Evolutionary conservation across 768 basidiomycete genomes (phyloP).

Genomic region (Baorangia bicolor): DNA sequence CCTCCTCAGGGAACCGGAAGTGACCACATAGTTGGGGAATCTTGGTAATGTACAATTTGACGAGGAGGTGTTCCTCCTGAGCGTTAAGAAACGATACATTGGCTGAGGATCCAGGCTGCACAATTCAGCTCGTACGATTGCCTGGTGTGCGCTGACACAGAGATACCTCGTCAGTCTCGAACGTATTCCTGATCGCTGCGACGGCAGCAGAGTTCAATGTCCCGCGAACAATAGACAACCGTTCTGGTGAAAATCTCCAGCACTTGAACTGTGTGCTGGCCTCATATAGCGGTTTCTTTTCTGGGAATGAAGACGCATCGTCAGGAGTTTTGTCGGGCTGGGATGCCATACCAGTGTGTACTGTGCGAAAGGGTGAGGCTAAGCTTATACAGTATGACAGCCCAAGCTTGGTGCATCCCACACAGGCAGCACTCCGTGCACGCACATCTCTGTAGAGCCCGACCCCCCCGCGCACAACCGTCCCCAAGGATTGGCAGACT

Average conservation of each 20-base stretch:
- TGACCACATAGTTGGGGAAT: constrained; percentile 81
- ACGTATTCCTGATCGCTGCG: constrained; percentile 68
- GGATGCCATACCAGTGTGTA: not conserved
- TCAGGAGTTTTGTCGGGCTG: too few relatives aligned
- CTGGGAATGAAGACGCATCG: not conserved
- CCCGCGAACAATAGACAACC: constrained; percentile 57
- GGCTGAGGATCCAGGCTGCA: constrained; percentile 70
- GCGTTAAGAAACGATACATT: constrained; percentile 69
- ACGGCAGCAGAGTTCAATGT: constrained; percentile 77
- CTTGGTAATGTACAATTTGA: constrained; percentile 86
- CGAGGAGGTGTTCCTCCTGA: constrained; percentile 83
- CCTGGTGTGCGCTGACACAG: not conserved
- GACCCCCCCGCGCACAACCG: too few relatives aligned
- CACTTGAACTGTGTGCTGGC: constrained; percentile 79
- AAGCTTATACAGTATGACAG: too few relatives aligned
- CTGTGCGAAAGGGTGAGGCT: too few relatives aligned
- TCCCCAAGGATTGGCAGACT: not conserved
- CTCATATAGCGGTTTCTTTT: constrained; percentile 57
- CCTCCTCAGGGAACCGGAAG: constrained; percentile 88
- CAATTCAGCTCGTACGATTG: constrained; percentile 1
- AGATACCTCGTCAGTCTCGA: constrained; percentile 77
- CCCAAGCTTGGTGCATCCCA: too few relatives aligned
- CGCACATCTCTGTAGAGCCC: too few relatives aligned
- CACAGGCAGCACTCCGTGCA: too few relatives aligned
- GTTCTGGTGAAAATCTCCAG: constrained; percentile 83